phyloP scores from a whole-genome alignment of 2,329 filamentous ascomycete species.

The Sphaerulina vaccinii region DNA sequence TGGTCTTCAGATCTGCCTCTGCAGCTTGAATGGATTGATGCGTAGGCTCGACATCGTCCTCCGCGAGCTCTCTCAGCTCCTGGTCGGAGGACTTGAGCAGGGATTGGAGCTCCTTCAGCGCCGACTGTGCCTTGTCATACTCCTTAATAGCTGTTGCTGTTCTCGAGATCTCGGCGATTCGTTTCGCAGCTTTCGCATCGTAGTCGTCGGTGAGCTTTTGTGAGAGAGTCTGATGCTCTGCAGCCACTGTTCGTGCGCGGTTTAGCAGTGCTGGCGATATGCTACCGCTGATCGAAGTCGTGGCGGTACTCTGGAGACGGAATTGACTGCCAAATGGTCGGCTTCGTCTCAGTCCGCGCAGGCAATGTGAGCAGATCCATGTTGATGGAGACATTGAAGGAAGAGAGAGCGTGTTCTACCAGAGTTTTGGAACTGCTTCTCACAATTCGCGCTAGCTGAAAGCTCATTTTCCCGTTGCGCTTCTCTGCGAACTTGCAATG shows the following conservation, averaged over 20 bases:
- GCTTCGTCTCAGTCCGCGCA: not conserved
- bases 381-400: slow-evolving; percentile 8
- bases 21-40: slow-evolving; percentile 61
- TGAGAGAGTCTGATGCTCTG: slow-evolving; percentile 56
- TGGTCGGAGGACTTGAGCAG: slow-evolving; percentile 62
- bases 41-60: slow-evolving; percentile 70
- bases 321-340: not conserved
- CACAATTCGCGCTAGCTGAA: no score
- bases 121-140: slow-evolving; percentile 60
- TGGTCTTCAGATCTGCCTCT: slow-evolving; percentile 67
- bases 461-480: no score
- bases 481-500: no score
- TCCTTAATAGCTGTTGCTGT: slow-evolving; percentile 54
- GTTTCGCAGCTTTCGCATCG: slow-evolving; percentile 57
- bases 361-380: slow-evolving; percentile 5
- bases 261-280: slow-evolving; percentile 57
- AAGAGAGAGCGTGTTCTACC: not conserved
- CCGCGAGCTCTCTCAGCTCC: slow-evolving; percentile 59
- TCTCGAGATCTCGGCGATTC: slow-evolving; percentile 55
- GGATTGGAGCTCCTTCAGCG: slow-evolving; percentile 67
- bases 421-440: not conserved
- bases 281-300: slow-evolving; percentile 22
- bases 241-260: slow-evolving; percentile 55
- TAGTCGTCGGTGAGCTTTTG: slow-evolving; percentile 55
- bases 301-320: slow-evolving; percentile 2